These are phyloP conservation scores for Plasmopara viticola DNA, from an alignment of 352 stramenopile species.

Conservation along the genomic window DNA sequence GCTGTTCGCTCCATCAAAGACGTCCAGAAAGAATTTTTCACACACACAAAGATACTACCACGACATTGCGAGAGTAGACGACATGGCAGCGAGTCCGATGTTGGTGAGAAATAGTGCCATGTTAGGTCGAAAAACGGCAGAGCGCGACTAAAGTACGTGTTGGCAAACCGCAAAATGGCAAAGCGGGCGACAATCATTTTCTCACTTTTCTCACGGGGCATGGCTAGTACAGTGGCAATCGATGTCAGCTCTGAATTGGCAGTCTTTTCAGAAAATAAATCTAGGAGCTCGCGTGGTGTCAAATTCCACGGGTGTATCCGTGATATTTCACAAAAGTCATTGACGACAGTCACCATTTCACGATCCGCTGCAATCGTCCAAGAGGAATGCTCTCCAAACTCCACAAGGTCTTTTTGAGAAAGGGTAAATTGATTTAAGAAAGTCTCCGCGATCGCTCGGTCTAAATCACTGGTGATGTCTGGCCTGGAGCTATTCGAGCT, in stretches of 20 bases:
- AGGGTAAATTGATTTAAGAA: constrained; percentile 3
- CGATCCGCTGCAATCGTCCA: constrained; percentile 44
- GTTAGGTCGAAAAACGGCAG: constrained; percentile 74
- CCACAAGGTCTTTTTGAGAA: constrained; percentile 18
- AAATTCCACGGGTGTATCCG: constrained; percentile 62
- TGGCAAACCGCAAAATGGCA: constrained; percentile 65
- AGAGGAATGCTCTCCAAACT: constrained; percentile 23
- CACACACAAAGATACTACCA: constrained; percentile 59
- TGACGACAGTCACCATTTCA: constrained; percentile 33
- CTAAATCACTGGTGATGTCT: background rate
- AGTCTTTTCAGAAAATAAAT: constrained; percentile 25
- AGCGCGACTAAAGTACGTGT: constrained; percentile 59
- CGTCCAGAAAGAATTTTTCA: constrained; percentile 78
- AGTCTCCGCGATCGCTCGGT: background rate
- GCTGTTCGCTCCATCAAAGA: constrained; percentile 67
- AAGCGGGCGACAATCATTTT: constrained; percentile 44
- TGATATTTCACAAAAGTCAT: constrained; percentile 49
- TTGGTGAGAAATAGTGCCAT: constrained; percentile 60
- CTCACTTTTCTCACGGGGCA: constrained; percentile 10
- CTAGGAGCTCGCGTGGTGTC: constrained; percentile 28
- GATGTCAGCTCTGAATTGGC: constrained; percentile 11
- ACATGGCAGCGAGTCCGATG: constrained; percentile 26
- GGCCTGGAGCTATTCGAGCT: background rate
- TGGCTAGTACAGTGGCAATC: constrained; percentile 7
- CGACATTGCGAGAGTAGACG: constrained; percentile 55